Percentiles rank a stretch among this genome's conserved stretches.
phyloP scores from a whole-genome alignment of 257 asterid genomes.

The Lantana camara region DNA sequence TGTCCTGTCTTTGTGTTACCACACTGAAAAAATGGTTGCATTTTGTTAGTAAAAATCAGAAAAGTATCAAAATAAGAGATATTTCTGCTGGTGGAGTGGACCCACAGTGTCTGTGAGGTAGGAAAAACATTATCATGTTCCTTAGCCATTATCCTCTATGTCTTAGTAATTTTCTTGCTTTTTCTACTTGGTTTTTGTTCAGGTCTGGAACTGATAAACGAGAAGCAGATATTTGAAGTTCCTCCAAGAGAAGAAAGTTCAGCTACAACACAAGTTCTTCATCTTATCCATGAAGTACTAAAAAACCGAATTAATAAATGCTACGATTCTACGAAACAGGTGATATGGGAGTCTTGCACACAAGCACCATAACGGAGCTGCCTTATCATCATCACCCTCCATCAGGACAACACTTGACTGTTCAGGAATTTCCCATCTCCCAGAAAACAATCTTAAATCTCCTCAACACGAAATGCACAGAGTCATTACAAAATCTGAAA shows the following conservation, averaged over 20 bases:
- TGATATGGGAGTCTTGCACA: constrained; percentile 25
- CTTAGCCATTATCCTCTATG: no score
- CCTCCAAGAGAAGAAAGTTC: not conserved
- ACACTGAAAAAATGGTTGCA: no score
- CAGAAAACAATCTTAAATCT: constrained; percentile 43
- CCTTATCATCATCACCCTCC: constrained; percentile 23
- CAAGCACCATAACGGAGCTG: constrained; percentile 19
- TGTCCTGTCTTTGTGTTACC: no score
- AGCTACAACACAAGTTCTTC: not conserved
- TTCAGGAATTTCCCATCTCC: constrained; percentile 26
- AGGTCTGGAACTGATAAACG: not conserved
- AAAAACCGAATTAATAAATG: not conserved
- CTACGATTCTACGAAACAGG: constrained; percentile 16
- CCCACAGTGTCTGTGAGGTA: constrained; percentile 13
- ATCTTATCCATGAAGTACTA: not conserved
- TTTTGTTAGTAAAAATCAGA: not conserved
- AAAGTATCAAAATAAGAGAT: not conserved
- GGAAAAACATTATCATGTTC: constrained; percentile 26
- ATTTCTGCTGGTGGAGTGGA: not conserved
- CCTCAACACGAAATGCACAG: constrained; percentile 42
- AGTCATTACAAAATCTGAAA: constrained; percentile 39
- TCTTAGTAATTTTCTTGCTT: not conserved
- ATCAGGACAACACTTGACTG: constrained; percentile 3
- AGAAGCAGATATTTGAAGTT: not conserved
- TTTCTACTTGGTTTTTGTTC: not conserved